Conservation (phyloP, 176 grass and related monocot species). For the Melocanna baccifera region DNA sequence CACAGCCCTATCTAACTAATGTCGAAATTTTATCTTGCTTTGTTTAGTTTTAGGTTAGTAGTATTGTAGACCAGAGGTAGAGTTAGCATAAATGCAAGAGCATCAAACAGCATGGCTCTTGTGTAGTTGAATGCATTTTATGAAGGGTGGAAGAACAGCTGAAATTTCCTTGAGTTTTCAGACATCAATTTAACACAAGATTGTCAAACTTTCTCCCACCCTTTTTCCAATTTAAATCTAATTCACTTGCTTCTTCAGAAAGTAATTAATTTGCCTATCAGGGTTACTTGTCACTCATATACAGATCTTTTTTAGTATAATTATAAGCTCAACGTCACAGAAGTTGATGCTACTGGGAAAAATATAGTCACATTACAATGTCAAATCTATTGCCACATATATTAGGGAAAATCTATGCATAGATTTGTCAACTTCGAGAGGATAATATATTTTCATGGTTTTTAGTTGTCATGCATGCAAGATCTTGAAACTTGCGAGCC, state of each 20-base stretch:
- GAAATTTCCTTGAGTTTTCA: slow-evolving; percentile 8
- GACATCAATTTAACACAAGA: neutral
- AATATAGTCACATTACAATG: neutral
- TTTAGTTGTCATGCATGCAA: neutral
- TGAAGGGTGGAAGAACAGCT: neutral
- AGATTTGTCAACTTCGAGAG: neutral
- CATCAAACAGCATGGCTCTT: neutral
- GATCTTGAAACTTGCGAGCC: slow-evolving; percentile 13
- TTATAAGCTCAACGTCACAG: neutral
- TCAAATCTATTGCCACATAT: neutral
- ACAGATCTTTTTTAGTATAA: neutral
- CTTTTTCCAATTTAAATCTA: neutral
- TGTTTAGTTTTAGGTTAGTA: neutral
- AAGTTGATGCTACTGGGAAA: neutral
- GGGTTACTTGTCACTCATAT: neutral
- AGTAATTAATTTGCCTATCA: neutral
- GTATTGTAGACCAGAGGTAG: neutral
- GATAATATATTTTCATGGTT: neutral
- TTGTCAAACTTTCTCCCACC: slow-evolving; percentile 1
- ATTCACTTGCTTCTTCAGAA: neutral
- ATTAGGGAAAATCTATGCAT: neutral
- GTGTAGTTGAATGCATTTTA: neutral
- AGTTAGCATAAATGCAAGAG: too few relatives aligned
- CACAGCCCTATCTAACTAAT: neutral
- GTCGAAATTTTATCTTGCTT: neutral